A percentile compares a stretch with the other conserved stretches of the same genome.
These are phyloP conservation scores for Cenchrus americanus DNA, from an alignment of 176 grass and related monocot genomes.

Conservation along the genomic window DNA sequence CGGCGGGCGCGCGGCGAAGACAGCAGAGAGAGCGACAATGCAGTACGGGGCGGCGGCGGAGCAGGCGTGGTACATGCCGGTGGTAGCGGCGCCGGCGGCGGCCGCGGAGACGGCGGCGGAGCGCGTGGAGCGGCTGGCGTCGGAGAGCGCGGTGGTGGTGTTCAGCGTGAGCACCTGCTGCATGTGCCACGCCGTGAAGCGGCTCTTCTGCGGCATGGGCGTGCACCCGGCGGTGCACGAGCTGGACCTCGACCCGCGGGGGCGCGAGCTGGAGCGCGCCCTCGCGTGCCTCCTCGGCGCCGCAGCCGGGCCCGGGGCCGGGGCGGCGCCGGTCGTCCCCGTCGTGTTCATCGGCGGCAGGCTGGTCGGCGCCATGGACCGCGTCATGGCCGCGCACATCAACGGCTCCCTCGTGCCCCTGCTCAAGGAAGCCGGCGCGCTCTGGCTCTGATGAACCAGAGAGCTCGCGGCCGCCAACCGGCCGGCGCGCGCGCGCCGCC, in stretches of 20 bases:
- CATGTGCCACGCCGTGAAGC: conserved; percentile 99
- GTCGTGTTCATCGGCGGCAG: conserved; percentile 93
- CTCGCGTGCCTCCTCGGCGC: conserved; percentile 63
- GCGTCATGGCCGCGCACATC: conserved; percentile 97
- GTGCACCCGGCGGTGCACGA: conserved; percentile 88
- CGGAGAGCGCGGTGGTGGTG: conserved; percentile 94
- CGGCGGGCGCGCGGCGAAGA: not conserved
- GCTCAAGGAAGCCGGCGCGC: conserved; percentile 92
- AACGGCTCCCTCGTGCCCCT: conserved; percentile 91
- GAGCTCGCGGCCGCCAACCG: too few species aligned
- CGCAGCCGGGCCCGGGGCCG: not conserved
- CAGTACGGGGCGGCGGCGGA: conserved; percentile 85
- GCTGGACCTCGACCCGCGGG: conserved; percentile 82
- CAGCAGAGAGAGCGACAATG: conserved; percentile 47
- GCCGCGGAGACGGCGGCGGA: conserved; percentile 66
- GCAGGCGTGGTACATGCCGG: conserved; percentile 70
- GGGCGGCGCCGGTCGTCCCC: conserved; percentile 54
- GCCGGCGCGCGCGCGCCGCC: not conserved
- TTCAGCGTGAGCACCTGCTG: conserved; percentile 99
- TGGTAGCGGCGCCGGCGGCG: conserved; percentile 1
- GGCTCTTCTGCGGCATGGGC: conserved; percentile 98
- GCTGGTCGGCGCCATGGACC: conserved; percentile 91
- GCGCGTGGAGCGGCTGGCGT: conserved; percentile 81
- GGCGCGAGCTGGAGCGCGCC: conserved; percentile 80
- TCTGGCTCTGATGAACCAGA: conserved; percentile 69